Conservation (phyloP, 169 alveolate genomes). For the Hepatocystis sp. region DNA sequence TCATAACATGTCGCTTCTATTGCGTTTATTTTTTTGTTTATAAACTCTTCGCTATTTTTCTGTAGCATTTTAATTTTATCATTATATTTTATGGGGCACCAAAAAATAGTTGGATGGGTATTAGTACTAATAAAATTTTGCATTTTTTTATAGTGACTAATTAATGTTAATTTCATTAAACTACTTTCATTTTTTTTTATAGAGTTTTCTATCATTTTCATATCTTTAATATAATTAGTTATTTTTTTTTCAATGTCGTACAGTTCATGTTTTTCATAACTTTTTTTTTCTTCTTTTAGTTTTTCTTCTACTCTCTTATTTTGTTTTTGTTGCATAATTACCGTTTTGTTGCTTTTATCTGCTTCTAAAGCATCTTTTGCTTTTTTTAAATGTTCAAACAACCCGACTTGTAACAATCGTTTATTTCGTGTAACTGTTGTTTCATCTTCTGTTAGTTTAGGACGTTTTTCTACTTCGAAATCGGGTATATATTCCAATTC, state of each 20-base stretch:
- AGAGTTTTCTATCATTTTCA: constrained; percentile 41
- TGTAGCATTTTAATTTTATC: constrained; percentile 77
- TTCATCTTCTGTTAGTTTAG: constrained; percentile 75
- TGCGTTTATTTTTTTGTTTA: constrained; percentile 78
- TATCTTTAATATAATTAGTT: constrained; percentile 32
- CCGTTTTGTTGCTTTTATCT: constrained; percentile 78
- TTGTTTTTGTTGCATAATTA: constrained; percentile 40
- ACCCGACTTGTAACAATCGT: constrained; percentile 77
- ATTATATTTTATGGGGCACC: constrained; percentile 83
- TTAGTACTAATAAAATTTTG: constrained; percentile 82
- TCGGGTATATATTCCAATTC: constrained; percentile 31
- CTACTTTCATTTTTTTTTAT: constrained; percentile 59
- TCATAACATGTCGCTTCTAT: constrained; percentile 77
- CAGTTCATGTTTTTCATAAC: constrained; percentile 74
- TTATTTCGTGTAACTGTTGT: constrained; percentile 79
- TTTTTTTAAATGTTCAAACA: constrained; percentile 78
- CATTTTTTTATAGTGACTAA: constrained; percentile 82
- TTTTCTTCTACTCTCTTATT: constrained; percentile 58
- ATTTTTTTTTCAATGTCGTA: constrained; percentile 73
- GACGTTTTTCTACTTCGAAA: constrained; percentile 72
- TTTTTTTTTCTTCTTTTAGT: constrained; percentile 78
- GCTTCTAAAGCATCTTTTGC: constrained; percentile 81
- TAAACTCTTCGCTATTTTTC: constrained; percentile 76
- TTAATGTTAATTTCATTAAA: constrained; percentile 74
- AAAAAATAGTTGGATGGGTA: constrained; percentile 83